These are phyloP conservation scores for Crithidia acanthocephali DNA, from an alignment of 208 protist species.

Conservation along the genomic window DNA sequence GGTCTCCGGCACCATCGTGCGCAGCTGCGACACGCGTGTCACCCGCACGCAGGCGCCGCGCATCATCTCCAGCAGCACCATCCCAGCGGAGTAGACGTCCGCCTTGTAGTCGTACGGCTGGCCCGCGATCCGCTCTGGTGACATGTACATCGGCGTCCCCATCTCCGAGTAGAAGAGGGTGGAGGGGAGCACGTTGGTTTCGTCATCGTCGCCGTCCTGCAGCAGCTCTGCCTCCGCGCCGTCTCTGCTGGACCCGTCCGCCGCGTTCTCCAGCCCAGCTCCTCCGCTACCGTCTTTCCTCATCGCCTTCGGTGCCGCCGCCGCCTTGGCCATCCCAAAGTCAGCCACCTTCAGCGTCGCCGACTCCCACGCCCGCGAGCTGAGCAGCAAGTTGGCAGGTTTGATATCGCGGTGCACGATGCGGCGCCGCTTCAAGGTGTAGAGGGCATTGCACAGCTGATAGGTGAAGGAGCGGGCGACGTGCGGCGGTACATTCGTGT, in stretches of 20 bases:
- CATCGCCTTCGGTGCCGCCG: slow-evolving; percentile 6
- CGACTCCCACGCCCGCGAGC: slow-evolving; percentile 46
- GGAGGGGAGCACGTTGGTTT: slow-evolving; percentile 6
- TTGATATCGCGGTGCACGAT: slow-evolving; percentile 93
- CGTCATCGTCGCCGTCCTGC: slow-evolving; percentile 5
- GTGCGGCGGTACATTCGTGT: slow-evolving; percentile 18
- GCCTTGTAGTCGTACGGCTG: slow-evolving; percentile 72
- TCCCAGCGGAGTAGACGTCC: slow-evolving; percentile 79
- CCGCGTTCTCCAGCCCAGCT: neutral
- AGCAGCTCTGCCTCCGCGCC: neutral
- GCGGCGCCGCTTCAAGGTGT: slow-evolving; percentile 38
- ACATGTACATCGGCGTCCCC: slow-evolving; percentile 75
- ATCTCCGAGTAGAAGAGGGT: slow-evolving; percentile 63
- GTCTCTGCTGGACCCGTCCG: neutral
- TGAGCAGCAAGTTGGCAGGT: slow-evolving; percentile 86
- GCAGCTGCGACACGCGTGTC: slow-evolving; percentile 38
- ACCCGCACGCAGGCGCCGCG: slow-evolving; percentile 50
- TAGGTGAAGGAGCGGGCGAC: slow-evolving; percentile 55
- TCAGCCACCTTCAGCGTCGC: slow-evolving; percentile 70
- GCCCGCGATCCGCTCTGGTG: slow-evolving; percentile 65
- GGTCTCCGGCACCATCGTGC: slow-evolving; percentile 32
- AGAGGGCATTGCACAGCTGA: slow-evolving; percentile 70
- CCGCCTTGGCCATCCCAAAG: slow-evolving; percentile 69
- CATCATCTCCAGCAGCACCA: slow-evolving; percentile 86
- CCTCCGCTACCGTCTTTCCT: too few relatives aligned